Conservation (phyloP, 805 yeast genomes). For the Saccharomycopsis olivae region DNA sequence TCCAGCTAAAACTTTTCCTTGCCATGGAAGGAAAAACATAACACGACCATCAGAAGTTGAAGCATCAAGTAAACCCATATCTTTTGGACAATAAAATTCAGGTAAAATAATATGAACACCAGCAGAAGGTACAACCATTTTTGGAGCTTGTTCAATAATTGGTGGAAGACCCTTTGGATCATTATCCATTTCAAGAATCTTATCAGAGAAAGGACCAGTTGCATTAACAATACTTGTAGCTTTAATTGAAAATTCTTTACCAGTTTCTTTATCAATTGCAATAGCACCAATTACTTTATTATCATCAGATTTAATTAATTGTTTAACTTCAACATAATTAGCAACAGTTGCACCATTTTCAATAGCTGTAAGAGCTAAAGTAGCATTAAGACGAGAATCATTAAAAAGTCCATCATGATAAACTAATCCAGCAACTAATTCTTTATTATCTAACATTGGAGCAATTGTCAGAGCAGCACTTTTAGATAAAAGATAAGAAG, state of each 20-base stretch:
- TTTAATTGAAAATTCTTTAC: slow-evolving; percentile 45
- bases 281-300: slow-evolving; percentile 63
- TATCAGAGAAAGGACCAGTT: slow-evolving; percentile 89
- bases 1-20: slow-evolving; percentile 92
- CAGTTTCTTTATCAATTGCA: slow-evolving; percentile 64
- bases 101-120: slow-evolving; percentile 93
- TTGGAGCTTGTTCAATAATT: slow-evolving; percentile 37
- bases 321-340: slow-evolving; percentile 77
- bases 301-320: slow-evolving; percentile 55
- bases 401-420: slow-evolving; percentile 94
- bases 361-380: slow-evolving; percentile 78
- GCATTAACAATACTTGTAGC: slow-evolving; percentile 81
- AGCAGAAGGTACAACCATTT: slow-evolving; percentile 87
- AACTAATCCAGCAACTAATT: slow-evolving; percentile 81
- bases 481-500: slow-evolving; percentile 62
- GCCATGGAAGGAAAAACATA: slow-evolving; percentile 97
- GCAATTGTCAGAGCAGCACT: slow-evolving; percentile 60
- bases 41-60: slow-evolving; percentile 92
- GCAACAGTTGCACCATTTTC: slow-evolving; percentile 82
- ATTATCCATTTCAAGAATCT: slow-evolving; percentile 76
- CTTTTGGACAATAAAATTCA: slow-evolving; percentile 80
- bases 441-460: slow-evolving; percentile 73
- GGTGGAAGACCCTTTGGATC: slow-evolving; percentile 57
- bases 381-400: slow-evolving; percentile 82
- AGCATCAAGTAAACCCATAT: slow-evolving; percentile 85